phyloP scores from a whole-genome alignment of 2,329 filamentous ascomycete genomes.

The Calycina herbarum region DNA sequence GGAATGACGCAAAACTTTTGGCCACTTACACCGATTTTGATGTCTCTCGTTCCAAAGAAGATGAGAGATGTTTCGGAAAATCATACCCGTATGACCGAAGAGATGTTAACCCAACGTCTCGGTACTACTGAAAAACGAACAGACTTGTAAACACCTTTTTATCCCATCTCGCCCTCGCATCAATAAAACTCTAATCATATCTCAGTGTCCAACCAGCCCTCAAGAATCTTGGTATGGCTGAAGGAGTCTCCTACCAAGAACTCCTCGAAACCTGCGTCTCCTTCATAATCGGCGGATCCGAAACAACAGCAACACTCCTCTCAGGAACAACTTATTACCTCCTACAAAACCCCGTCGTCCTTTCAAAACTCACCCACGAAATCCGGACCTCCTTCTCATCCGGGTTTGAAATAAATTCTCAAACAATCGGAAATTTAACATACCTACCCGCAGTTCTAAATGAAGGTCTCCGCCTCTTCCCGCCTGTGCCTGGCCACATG shows the following conservation, averaged over 20 bases:
- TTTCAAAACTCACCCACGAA: constrained; percentile 44
- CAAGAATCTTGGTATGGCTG: constrained; percentile 26
- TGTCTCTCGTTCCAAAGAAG: constrained; percentile 7
- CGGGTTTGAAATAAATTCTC: constrained; percentile 20
- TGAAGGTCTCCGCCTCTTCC: constrained; percentile 42
- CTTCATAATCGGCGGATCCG: constrained; percentile 39
- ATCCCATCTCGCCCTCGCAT: neutral
- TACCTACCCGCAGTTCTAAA: constrained; percentile 42
- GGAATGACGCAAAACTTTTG: constrained; percentile 11
- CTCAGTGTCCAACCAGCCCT: constrained; percentile 31
- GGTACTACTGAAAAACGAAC: constrained; percentile 33
- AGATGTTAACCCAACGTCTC: constrained; percentile 23
- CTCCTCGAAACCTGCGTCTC: constrained; percentile 15
- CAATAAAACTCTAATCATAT: neutral
- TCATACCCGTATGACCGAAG: constrained; percentile 22
- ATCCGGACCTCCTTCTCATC: constrained; percentile 42
- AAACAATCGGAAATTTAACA: constrained; percentile 10
- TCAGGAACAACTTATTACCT: constrained; percentile 38
- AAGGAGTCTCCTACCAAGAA: constrained; percentile 21
- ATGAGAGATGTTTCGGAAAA: neutral
- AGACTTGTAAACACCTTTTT: constrained; percentile 34
- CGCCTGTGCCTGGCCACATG: constrained; percentile 31
- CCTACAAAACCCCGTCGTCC: constrained; percentile 25
- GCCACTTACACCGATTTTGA: constrained; percentile 4
- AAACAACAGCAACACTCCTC: constrained; percentile 42